Conservation (phyloP, 1,284 basidiomycete genomes). For the Irpex lacteus region DNA sequence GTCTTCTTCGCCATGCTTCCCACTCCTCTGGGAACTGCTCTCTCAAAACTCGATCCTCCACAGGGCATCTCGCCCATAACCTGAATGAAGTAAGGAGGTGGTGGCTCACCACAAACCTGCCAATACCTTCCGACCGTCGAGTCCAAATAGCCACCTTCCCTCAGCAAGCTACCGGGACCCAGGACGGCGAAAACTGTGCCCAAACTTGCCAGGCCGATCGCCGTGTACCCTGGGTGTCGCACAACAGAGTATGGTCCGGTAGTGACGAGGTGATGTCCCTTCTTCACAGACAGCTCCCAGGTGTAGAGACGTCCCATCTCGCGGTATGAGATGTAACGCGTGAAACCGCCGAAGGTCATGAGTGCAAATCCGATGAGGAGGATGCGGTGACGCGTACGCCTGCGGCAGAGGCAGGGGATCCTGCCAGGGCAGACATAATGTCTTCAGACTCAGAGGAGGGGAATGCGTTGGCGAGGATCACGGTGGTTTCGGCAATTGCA, state of each 20-base stretch:
- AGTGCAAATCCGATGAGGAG: background rate
- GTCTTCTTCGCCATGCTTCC: conserved; percentile 13
- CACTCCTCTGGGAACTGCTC: conserved; percentile 13
- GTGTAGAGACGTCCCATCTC: conserved; percentile 8
- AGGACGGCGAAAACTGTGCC: background rate
- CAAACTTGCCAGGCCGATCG: background rate
- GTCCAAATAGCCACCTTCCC: conserved; percentile 2
- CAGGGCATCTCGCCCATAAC: background rate
- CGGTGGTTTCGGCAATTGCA: background rate
- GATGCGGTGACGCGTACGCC: background rate
- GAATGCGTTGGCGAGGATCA: background rate
- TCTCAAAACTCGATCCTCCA: conserved; percentile 13
- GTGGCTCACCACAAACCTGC: background rate
- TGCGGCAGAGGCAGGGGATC: background rate
- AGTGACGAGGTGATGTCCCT: conserved; percentile 4
- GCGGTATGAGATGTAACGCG: conserved; percentile 5
- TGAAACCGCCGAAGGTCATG: background rate
- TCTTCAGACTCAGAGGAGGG: background rate
- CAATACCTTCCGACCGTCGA: conserved; percentile 1
- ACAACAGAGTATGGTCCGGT: conserved; percentile 6
- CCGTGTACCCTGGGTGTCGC: conserved; percentile 6
- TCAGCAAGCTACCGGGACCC: conserved; percentile 6
- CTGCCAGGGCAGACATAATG: background rate
- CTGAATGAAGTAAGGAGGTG: background rate
- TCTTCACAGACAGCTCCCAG: conserved; percentile 5